These are phyloP conservation scores for Russula sp. DNA, from an alignment of 768 basidiomycete species.

Conservation along the genomic window DNA sequence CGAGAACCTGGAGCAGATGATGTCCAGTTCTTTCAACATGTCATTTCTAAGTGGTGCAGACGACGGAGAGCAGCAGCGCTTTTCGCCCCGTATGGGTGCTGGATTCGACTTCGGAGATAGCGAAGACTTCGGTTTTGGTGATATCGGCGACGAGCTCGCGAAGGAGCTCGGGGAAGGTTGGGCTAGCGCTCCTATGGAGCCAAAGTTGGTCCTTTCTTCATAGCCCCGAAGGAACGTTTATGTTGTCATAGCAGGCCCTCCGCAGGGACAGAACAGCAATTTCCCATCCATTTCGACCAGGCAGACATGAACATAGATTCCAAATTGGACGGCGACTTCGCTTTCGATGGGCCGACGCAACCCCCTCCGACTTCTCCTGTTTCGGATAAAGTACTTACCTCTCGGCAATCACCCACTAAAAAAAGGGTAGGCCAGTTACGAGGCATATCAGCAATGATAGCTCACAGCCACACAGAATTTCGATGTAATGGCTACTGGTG, in stretches of 20 bases:
- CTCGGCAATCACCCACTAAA: not conserved
- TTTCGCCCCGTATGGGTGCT: slow-evolving; percentile 50
- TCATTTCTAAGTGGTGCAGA: slow-evolving; percentile 41
- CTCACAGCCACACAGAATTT: slow-evolving; percentile 8
- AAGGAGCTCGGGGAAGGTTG: slow-evolving; percentile 69
- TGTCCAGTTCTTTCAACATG: slow-evolving; percentile 58
- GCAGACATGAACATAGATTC: slow-evolving; percentile 28
- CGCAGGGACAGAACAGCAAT: not conserved
- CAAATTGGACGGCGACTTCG: slow-evolving; percentile 20
- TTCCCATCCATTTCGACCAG: slow-evolving; percentile 11
- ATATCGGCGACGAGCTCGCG: slow-evolving; percentile 67
- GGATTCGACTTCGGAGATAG: slow-evolving; percentile 37
- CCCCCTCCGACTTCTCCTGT: not conserved
- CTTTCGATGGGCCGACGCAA: slow-evolving; percentile 8
- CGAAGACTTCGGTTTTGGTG: slow-evolving; percentile 50
- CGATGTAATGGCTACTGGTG: slow-evolving; percentile 6
- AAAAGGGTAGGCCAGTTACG: slow-evolving; percentile 14
- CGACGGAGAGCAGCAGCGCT: slow-evolving; percentile 31
- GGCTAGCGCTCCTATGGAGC: slow-evolving; percentile 34
- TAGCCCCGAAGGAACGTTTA: not conserved
- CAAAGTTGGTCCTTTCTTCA: not conserved
- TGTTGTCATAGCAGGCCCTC: not conserved
- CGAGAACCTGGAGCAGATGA: slow-evolving; percentile 60
- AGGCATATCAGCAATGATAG: not conserved
- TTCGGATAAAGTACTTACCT: not conserved